These are phyloP conservation scores for Apiospora sp. DNA, from an alignment of 2,329 filamentous ascomycete genomes.

Conservation along the genomic window DNA sequence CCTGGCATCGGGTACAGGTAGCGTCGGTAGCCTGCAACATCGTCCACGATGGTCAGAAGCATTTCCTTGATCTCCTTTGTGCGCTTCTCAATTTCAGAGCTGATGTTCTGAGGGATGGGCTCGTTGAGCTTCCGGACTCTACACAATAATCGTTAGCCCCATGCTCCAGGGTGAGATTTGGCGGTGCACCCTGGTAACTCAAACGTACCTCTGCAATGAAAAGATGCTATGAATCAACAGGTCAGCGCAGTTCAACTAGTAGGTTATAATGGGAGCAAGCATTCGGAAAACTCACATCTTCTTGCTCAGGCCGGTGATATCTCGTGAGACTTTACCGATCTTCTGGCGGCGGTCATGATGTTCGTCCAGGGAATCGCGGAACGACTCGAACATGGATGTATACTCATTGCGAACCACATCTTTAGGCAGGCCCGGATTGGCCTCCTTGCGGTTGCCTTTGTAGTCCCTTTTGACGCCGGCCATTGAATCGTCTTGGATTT, in stretches of 20 bases:
- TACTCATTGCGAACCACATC: slow-evolving; percentile 55
- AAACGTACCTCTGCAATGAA: slow-evolving; percentile 75
- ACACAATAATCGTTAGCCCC: slow-evolving; percentile 16
- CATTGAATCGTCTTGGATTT: slow-evolving; percentile 40
- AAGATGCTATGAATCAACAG: slow-evolving; percentile 71
- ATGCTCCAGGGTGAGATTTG: slow-evolving; percentile 8
- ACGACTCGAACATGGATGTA: slow-evolving; percentile 82
- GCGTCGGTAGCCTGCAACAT: slow-evolving; percentile 80
- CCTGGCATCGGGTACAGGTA: slow-evolving; percentile 89
- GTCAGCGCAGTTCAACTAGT: background rate
- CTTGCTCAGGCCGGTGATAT: slow-evolving; percentile 94
- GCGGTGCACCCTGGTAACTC: slow-evolving; percentile 18
- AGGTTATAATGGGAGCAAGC: background rate
- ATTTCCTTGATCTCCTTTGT: slow-evolving; percentile 75
- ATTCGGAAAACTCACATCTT: slow-evolving; percentile 76
- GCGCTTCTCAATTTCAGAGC: slow-evolving; percentile 74
- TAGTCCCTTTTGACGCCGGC: slow-evolving; percentile 61
- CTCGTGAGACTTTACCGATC: slow-evolving; percentile 88
- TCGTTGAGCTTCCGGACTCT: slow-evolving; percentile 71
- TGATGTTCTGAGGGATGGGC: slow-evolving; percentile 72
- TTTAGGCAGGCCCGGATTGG: slow-evolving; percentile 33
- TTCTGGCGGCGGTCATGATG: slow-evolving; percentile 93
- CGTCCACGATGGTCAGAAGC: slow-evolving; percentile 72
- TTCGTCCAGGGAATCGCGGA: slow-evolving; percentile 88
- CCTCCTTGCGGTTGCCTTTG: slow-evolving; percentile 57